A percentile compares a stretch with the other conserved stretches of the same genome.
phyloP scores from a whole-genome alignment of 2,329 filamentous ascomycete species.

The Elsinoe arachidis region DNA sequence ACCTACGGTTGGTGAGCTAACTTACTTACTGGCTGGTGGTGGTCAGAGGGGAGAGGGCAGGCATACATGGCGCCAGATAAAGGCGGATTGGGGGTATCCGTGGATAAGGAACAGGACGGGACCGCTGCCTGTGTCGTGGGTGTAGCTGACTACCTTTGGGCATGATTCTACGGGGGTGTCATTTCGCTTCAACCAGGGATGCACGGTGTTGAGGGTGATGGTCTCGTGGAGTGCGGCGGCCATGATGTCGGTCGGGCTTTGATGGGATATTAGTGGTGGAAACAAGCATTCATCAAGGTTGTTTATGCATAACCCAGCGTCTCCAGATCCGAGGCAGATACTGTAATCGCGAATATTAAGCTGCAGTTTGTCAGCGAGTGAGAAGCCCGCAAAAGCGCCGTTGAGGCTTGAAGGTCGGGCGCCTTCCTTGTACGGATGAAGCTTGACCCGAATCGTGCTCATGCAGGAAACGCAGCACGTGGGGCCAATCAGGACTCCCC shows the following conservation, averaged over 20 bases:
- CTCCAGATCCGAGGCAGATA: not conserved
- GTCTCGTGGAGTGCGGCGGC: not conserved
- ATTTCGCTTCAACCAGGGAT: conserved; percentile 24
- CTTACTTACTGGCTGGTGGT: conserved; percentile 10
- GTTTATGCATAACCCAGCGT: not conserved
- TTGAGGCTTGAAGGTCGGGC: not conserved
- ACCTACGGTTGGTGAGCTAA: conserved; percentile 22
- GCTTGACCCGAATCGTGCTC: not conserved
- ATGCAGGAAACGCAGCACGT: not conserved
- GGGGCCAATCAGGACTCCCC: not conserved
- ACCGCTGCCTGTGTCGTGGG: conserved; percentile 26
- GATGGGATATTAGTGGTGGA: not conserved
- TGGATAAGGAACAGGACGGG: conserved; percentile 37
- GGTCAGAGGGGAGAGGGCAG: not conserved
- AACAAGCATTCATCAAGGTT: conserved; percentile 9
- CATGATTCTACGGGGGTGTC: conserved; percentile 23
- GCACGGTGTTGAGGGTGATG: conserved; percentile 21
- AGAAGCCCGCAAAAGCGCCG: not conserved
- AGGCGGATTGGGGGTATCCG: conserved; percentile 39
- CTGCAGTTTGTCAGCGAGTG: not conserved
- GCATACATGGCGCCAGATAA: conserved; percentile 26
- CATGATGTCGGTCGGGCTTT: not conserved
- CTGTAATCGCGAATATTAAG: not conserved
- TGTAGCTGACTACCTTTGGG: conserved; percentile 27
- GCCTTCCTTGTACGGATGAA: not conserved